Evolutionary conservation across 2,329 filamentous ascomycete species (phyloP), one percentile per base, ranked within the genome.

Genomic region (Beauveria bassiana): DNA sequence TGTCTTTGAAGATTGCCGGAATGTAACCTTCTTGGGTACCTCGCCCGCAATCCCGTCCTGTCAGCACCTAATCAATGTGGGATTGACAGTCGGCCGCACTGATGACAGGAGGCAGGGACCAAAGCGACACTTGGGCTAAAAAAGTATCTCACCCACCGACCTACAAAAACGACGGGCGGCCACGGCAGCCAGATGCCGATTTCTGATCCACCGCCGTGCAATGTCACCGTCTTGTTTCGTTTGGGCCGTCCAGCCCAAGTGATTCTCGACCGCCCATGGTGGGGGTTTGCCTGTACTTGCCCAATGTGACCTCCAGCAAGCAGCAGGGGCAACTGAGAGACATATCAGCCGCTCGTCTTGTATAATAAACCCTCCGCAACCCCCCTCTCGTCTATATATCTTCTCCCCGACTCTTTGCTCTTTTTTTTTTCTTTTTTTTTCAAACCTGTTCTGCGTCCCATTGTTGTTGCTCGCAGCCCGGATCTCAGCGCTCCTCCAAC

Each of bases 241-340:
- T 49, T 40, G 2, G 55, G 26, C 28, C 43, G 45, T 58, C 50
- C 31, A 38, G 53, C 9, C n/a, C 12, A n/a, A 8, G 45, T 50
- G 28, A 49, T 58, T 58, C 55, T 58, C 55, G 55, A 50, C 55
- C 55, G 55, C 55, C 10, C 16, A 38, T 58, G 55, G 55, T 50
- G 55, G 55, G 55, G 55, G 40, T 42, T 38, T 50, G 31, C 20
- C 31, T 42, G 28, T 50, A 31, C n/a, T 28, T 49, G 45, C 55
- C 55, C 55, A n/a, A 58, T 58, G n/a, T 58, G 46, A 34, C 34
- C 22, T 34, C 45, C 18, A 42, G 50, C 31, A 53, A 14, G 31
- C 12, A 12, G 20, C 50, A 28, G 22, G 43, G 55, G 55, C 12
- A 20, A 3, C 7, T 28, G 55, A 42, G 55, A 50, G 55, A 50